Evolutionary conservation across 2,329 filamentous ascomycete genomes (phyloP).

Genomic region (Neocucurbitaria cava): DNA sequence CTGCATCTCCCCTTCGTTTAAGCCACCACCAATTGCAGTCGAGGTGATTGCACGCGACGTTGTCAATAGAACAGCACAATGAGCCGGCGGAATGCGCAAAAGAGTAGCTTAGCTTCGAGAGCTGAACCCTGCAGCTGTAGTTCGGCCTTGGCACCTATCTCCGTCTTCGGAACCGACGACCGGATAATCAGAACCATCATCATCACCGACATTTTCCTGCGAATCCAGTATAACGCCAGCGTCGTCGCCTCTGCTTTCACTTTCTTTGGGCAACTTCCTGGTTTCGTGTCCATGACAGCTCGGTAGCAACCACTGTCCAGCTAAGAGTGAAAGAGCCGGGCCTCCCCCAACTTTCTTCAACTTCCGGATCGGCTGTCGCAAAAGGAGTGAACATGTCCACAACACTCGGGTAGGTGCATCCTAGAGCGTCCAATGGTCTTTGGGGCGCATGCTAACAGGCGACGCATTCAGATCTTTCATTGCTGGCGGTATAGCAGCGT

Average conservation of each 20-base stretch:
- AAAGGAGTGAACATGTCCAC: constrained; percentile 52
- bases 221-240: constrained; percentile 4
- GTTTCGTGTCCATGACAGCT: constrained; percentile 3
- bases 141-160: constrained; percentile 4
- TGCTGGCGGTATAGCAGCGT: constrained; percentile 94
- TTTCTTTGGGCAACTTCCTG: background rate
- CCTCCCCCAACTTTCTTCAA: constrained; percentile 3
- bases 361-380: constrained; percentile 12
- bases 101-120: background rate
- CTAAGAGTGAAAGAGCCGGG: background rate
- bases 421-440: no score
- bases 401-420: constrained; percentile 52
- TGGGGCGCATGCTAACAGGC: constrained; percentile 1
- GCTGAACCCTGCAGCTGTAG: constrained; percentile 8
- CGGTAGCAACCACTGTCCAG: constrained; percentile 2
- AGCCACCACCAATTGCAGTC: constrained; percentile 5
- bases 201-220: constrained; percentile 4
- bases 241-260: background rate
- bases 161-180: constrained; percentile 17
- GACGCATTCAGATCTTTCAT: constrained; percentile 75
- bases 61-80: background rate
- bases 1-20: constrained; percentile 9
- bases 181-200: constrained; percentile 18
- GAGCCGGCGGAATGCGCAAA: constrained; percentile 22
- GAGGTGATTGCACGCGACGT: constrained; percentile 12